phyloP scores from a whole-genome alignment of 2,329 filamentous ascomycete species.

The Huntiella moniliformis region DNA sequence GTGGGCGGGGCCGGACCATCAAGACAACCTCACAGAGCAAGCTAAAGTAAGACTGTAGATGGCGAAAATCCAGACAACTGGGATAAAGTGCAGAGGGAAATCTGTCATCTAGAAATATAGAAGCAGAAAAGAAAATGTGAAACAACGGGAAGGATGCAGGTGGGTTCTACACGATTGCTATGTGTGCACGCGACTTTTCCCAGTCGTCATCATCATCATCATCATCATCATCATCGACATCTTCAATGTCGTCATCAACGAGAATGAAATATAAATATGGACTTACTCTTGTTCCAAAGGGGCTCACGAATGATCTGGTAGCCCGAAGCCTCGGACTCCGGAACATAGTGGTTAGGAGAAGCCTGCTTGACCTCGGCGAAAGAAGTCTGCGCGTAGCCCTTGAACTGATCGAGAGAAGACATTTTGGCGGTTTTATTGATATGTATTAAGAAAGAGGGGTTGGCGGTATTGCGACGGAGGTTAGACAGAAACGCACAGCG shows the following conservation, averaged over 20 bases:
- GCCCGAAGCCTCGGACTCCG: conserved; percentile 32
- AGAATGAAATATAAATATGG: conserved; percentile 8
- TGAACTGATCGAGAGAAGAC: conserved; percentile 39
- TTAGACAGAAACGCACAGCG: conserved; percentile 20
- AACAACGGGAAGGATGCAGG: too few relatives aligned
- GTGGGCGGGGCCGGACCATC: too few relatives aligned
- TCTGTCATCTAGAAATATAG: too few relatives aligned
- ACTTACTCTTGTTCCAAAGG: conserved; percentile 46
- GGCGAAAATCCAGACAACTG: too few relatives aligned
- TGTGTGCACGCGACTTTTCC: background rate
- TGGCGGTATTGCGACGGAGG: conserved; percentile 12
- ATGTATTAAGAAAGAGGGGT: too few relatives aligned
- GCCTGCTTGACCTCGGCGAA: conserved; percentile 37
- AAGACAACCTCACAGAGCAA: too few relatives aligned
- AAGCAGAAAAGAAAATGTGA: background rate
- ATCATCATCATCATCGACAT: background rate
- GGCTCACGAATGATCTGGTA: conserved; percentile 44
- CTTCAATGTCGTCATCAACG: background rate
- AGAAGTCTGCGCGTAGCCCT: conserved; percentile 39
- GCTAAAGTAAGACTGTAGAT: too few relatives aligned
- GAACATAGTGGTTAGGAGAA: conserved; percentile 32
- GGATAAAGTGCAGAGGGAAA: too few relatives aligned
- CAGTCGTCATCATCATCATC: too few relatives aligned
- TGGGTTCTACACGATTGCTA: conserved; percentile 8
- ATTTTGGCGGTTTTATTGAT: conserved; percentile 21